phyloP scores from a whole-genome alignment of 768 basidiomycete species.

The Leccinum incarnatum region DNA sequence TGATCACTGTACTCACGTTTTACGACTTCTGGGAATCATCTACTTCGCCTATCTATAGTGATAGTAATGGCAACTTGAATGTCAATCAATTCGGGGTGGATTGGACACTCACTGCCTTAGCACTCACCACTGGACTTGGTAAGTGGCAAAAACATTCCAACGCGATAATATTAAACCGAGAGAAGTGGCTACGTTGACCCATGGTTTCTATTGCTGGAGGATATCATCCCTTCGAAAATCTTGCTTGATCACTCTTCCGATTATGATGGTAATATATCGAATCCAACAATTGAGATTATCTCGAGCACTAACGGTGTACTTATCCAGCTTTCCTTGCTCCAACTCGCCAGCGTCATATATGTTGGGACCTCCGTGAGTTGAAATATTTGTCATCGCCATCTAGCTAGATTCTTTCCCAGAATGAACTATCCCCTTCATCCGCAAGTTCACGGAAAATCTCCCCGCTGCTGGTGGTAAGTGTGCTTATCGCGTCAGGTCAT shows the following conservation, averaged over 20 bases:
- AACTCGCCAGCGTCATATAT: conserved; percentile 16
- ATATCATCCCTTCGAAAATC: conserved; percentile 11
- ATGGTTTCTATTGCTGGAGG: conserved; percentile 25
- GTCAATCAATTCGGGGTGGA: neutral
- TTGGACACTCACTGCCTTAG: neutral
- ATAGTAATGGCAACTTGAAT: neutral
- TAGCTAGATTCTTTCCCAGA: neutral
- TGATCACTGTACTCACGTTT: conserved; percentile 13
- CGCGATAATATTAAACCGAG: neutral
- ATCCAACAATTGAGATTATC: neutral
- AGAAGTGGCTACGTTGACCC: neutral
- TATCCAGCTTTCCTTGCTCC: conserved; percentile 22
- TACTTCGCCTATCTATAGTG: neutral
- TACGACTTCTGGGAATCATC: conserved; percentile 8
- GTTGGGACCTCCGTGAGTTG: conserved; percentile 1
- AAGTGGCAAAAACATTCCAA: neutral
- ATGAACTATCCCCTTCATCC: neutral
- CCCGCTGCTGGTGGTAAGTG: conserved; percentile 12
- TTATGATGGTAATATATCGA: conserved; percentile 16
- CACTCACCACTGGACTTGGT: conserved; percentile 18
- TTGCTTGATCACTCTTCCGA: neutral
- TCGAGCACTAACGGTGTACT: neutral
- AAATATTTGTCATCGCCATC: neutral
- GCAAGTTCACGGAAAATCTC: neutral
- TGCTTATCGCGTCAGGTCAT: no score